phyloP scores from a whole-genome alignment of 2,329 filamentous ascomycete genomes.

The Epicoccum nigrum region DNA sequence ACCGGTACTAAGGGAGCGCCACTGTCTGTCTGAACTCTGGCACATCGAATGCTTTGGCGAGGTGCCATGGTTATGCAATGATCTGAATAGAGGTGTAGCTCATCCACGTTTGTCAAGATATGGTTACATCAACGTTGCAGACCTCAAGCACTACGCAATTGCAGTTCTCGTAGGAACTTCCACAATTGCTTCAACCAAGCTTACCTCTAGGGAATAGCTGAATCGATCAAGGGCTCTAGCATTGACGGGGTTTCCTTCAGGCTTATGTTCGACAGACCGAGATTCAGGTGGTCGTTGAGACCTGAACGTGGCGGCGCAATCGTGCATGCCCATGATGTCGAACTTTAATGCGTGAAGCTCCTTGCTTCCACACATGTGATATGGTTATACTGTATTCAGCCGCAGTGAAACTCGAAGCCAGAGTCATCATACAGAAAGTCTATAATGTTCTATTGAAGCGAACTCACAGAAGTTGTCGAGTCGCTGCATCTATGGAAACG shows the following conservation, averaged over 20 bases:
- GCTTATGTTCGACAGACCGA: background rate
- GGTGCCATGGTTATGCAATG: conserved; percentile 8
- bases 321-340: background rate
- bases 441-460: conserved; percentile 6
- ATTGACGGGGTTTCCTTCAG: too few species aligned
- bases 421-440: background rate
- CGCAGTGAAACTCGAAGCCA: background rate
- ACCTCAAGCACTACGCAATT: background rate
- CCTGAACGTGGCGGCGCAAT: background rate
- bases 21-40: conserved; percentile 4
- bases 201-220: too few species aligned
- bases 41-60: conserved; percentile 10
- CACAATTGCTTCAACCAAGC: too few species aligned
- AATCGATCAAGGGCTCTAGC: too few species aligned
- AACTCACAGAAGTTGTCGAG: background rate
- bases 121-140: conserved; percentile 9
- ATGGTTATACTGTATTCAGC: background rate
- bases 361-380: conserved; percentile 11
- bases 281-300: background rate
- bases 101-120: conserved; percentile 4
- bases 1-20: conserved; percentile 8
- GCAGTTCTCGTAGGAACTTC: too few species aligned
- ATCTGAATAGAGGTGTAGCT: conserved; percentile 11
- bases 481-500: conserved; percentile 1
- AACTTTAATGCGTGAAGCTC: background rate